These are phyloP conservation scores for Asterophora parasitica DNA, from an alignment of 768 basidiomycete species.

Conservation along the genomic window DNA sequence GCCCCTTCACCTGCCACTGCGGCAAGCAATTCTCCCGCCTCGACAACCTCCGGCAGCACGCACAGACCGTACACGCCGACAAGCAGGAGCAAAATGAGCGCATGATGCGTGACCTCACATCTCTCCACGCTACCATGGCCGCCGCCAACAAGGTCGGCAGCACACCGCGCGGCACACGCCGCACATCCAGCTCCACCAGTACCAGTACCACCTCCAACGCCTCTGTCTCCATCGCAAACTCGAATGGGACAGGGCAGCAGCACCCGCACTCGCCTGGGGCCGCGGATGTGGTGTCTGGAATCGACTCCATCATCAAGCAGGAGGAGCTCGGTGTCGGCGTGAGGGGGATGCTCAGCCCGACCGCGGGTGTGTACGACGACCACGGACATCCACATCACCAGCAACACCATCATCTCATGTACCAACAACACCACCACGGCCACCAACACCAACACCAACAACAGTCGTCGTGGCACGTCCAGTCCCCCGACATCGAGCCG, in stretches of 20 bases:
- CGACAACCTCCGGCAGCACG: conserved; percentile 96
- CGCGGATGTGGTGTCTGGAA: too few relatives aligned
- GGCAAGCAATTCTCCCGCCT: conserved; percentile 92
- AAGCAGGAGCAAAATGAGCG: conserved; percentile 83
- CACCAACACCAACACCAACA: conserved; percentile 24
- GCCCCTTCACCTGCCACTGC: conserved; percentile 95
- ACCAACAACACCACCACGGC: conserved; percentile 28
- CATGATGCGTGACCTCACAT: conserved; percentile 88
- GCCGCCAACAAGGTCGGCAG: conserved; percentile 41
- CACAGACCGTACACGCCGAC: conserved; percentile 96
- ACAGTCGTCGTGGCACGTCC: conserved; percentile 33
- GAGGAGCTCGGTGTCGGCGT: conserved; percentile 25
- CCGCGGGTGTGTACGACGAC: too few relatives aligned
- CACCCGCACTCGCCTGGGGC: too few relatives aligned
- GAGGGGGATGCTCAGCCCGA: too few relatives aligned
- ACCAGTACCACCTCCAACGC: background rate
- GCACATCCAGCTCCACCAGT: conserved; percentile 2
- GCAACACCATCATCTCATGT: conserved; percentile 23
- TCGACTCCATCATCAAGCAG: conserved; percentile 30
- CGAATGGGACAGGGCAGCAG: too few relatives aligned
- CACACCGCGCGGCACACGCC: conserved; percentile 10
- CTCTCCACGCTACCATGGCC: conserved; percentile 79
- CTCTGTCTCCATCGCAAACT: conserved; percentile 14
- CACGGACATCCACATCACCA: too few relatives aligned
- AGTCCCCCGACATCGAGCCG: conserved; percentile 32